Evolutionary conservation across 805 yeast genomes (phyloP), one percentile per base, ranked within the genome.

Genomic region (Teunomyces pallodes): DNA sequence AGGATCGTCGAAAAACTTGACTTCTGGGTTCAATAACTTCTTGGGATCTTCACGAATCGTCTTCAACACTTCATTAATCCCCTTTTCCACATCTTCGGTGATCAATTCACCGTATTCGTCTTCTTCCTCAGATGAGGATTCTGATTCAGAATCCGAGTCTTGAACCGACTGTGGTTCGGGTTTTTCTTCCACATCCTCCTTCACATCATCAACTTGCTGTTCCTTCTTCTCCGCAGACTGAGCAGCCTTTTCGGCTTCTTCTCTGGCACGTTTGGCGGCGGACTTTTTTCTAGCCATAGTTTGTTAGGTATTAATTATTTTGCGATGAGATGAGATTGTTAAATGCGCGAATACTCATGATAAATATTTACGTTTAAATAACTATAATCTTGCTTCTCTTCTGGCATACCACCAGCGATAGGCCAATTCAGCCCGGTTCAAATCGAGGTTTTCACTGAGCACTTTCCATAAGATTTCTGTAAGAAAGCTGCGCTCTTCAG

Each of bases 81-180:
- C 95, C 14, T 75, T 66, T 53, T 94, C 97, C 8, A 94, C 88
- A 44, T 87, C 90, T 42, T 82, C 90, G 0, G 97, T 92, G 46
- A 89, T 76, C 44, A 94, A 72, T 28, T 90, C 96, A 45, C 97
- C 99, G 55, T 66, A 84, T 51, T 91, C 97, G 62, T 94, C 99
- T 67, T 92, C 99, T 3, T 83, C 90, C 61, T 89, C 96, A 3
- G 56, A 54, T 8, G 58, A 52, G 7, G 74, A 76, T n/a, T 74
- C 67, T 13, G 71, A 72, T 5, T 69, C 67, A 2, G 63, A 73
- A 2, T 48, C 61, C 12, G 60, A 60, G 10, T 61, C 66, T 5
- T 61, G 68, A 12, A 36, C 42, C 45, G 62, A 52, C 14, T 54
- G 46, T n/a, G 66, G 32, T 69, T 13, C 30, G 5, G 24, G 24